These are phyloP conservation scores for Torulaspora quercuum DNA, from an alignment of 805 yeast genomes.

Conservation along the genomic window DNA sequence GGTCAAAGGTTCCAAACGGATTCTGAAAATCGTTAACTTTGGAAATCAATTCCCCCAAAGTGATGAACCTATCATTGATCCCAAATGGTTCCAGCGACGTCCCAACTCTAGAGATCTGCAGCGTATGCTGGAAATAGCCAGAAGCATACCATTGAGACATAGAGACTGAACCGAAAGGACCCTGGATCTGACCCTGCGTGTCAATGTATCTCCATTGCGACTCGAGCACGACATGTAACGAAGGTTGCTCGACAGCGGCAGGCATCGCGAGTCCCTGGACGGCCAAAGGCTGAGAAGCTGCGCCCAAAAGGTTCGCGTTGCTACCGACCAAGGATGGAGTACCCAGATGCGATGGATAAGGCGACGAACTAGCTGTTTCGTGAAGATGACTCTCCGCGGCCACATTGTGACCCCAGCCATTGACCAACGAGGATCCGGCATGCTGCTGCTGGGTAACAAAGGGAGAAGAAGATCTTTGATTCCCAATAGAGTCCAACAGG, in stretches of 20 bases:
- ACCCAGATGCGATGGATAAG: slow-evolving; percentile 17
- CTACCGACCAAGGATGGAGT: slow-evolving; percentile 9
- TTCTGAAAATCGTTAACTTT: slow-evolving; percentile 27
- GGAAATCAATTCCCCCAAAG: slow-evolving; percentile 26
- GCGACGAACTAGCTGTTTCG: slow-evolving; percentile 15
- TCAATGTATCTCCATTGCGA: slow-evolving; percentile 76
- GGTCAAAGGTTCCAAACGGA: slow-evolving; percentile 30
- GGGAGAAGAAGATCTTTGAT: slow-evolving; percentile 28
- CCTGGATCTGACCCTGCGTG: slow-evolving; percentile 65
- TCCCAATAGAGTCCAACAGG: slow-evolving; percentile 29
- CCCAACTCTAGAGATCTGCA: slow-evolving; percentile 52
- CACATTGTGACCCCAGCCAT: slow-evolving; percentile 2
- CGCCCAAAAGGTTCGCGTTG: slow-evolving; percentile 9
- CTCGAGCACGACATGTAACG: slow-evolving; percentile 33
- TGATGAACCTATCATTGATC: slow-evolving; percentile 26
- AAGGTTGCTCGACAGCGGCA: slow-evolving; percentile 8
- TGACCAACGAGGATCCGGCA: slow-evolving; percentile 1
- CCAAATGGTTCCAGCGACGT: slow-evolving; percentile 30
- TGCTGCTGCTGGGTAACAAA: slow-evolving; percentile 14
- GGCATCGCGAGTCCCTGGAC: slow-evolving; percentile 6
- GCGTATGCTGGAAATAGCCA: slow-evolving; percentile 55
- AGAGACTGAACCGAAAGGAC: slow-evolving; percentile 72
- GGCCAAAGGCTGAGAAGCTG: slow-evolving; percentile 4
- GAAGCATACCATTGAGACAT: slow-evolving; percentile 79
- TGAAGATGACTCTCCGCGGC: slow-evolving; percentile 3